Percentiles rank a stretch among this genome's conserved stretches.
These are phyloP conservation scores for Neurospora crassa DNA, from an alignment of 2,329 filamentous ascomycete genomes.

Conservation along the genomic window DNA sequence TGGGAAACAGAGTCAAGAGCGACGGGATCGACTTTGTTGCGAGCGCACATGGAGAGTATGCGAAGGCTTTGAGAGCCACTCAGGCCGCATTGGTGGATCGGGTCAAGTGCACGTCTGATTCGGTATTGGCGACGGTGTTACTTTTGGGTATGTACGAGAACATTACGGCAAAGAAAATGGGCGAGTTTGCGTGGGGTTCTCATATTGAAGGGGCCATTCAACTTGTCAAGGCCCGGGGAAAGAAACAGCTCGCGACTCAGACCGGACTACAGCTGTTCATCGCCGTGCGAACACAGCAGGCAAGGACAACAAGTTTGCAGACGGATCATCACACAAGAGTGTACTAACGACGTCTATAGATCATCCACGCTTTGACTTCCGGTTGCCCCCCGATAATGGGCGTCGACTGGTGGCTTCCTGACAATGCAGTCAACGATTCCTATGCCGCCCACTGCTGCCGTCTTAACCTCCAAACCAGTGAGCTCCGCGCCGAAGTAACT, in stretches of 20 bases:
- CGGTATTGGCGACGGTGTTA: constrained; percentile 49
- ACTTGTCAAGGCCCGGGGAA: constrained; percentile 47
- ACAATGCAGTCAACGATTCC: constrained; percentile 39
- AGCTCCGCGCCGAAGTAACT: constrained; percentile 46
- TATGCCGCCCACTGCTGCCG: constrained; percentile 38
- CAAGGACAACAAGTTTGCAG: constrained; percentile 20
- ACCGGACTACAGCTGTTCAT: constrained; percentile 47
- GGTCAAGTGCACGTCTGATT: constrained; percentile 40
- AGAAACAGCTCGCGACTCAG: constrained; percentile 43
- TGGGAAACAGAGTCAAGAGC: constrained; percentile 40
- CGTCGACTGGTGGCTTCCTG: constrained; percentile 47
- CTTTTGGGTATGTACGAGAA: constrained; percentile 50
- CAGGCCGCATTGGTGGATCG: constrained; percentile 44
- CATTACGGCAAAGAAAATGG: constrained; percentile 44
- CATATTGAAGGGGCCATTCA: constrained; percentile 57
- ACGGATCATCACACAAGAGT: background rate
- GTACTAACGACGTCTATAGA: constrained; percentile 26
- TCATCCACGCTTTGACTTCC: constrained; percentile 46
- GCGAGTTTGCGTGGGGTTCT: constrained; percentile 50
- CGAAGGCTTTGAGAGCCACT: constrained; percentile 42
- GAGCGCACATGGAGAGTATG: constrained; percentile 42
- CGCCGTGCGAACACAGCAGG: constrained; percentile 52
- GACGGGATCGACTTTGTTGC: constrained; percentile 25
- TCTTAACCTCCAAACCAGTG: constrained; percentile 43
- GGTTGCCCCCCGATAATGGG: constrained; percentile 44